Percentiles rank a stretch among this genome's conserved stretches.
Evolutionary conservation across 495 filamentous ascomycete species (phyloP).

Genomic region (Evansstolkia leycettana): DNA sequence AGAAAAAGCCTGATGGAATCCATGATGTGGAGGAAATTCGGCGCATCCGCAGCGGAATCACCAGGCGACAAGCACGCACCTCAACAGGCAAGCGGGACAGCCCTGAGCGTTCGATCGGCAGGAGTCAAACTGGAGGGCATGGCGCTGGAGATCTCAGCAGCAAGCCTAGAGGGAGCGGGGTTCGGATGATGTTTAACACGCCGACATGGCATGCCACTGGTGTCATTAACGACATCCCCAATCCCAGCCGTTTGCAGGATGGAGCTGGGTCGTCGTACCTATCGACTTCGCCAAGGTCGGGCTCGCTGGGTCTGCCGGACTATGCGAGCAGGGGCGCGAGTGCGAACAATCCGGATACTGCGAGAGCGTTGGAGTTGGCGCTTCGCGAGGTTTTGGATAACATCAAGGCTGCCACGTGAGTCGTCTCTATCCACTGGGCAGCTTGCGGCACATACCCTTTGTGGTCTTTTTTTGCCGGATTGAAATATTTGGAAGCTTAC

Average conservation of each 20-base stretch:
- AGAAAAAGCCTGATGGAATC: conserved; percentile 77
- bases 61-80: conserved; percentile 61
- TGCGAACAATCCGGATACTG: conserved; percentile 55
- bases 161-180: conserved; percentile 26
- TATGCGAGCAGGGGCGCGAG: conserved; percentile 45
- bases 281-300: conserved; percentile 28
- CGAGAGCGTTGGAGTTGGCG: conserved; percentile 71
- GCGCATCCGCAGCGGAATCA: conserved; percentile 69
- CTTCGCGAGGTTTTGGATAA: conserved; percentile 68
- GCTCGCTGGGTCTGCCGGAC: conserved; percentile 39
- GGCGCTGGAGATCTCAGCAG: conserved; percentile 12
- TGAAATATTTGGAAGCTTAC: no score
- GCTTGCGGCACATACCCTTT: no score
- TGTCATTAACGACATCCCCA: conserved; percentile 65
- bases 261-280: conserved; percentile 23
- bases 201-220: conserved; percentile 70
- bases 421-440: conserved; percentile 1
- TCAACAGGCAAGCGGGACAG: conserved; percentile 44
- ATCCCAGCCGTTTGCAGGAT: conserved; percentile 25
- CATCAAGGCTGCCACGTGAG: conserved; percentile 70
- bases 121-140: conserved; percentile 15
- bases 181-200: conserved; percentile 43
- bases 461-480: no score
- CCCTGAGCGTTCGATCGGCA: conserved; percentile 23
- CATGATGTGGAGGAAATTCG: conserved; percentile 82